Evolutionary conservation across 2,329 filamentous ascomycete genomes (phyloP), one percentile per base, ranked within the genome.

Genomic region (Venturia oleaginea): DNA sequence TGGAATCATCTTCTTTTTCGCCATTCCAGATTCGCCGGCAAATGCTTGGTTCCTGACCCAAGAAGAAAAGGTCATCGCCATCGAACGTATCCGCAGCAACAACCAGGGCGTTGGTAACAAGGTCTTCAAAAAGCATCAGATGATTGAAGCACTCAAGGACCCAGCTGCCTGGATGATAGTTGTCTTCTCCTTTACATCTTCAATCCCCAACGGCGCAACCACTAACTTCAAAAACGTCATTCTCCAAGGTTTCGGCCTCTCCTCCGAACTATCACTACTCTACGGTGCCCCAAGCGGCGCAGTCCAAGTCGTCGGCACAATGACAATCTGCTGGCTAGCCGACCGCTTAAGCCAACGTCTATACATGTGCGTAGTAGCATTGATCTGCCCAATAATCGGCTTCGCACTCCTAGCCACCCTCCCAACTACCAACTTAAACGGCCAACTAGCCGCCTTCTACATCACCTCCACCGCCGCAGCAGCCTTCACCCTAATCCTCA

Each of bases 81-180:
- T 83, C 15, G 79, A 81, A 59, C 78, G 83, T 30, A 79, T 84
- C 0, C 75, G 79, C 0, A 72, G 65, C 2, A 84, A 85, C 67
- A 73, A 76, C 11, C 78, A 82, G 65, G 83, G 83, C 0, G 78
- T 84, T 61, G 83, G 83, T 69, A 84, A 82, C 67, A 74, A 75
- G 7, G 74, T 81, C 32, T 75, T 76, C 69, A 76, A 76, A 66
- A 68, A 65, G 51, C 68, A 72, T 34, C 75, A 76, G n/a, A 30
- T 62, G 38, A 62, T 32, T 2, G 61, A 62, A 38, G 61, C 61
- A 19, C 61, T 62, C 24, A 62, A 19, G 10, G 61, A 62, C 24
- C 34, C 27, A 7, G 24, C 24, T 24, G 24, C 42, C 11, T 62
- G 61, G 61, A 62, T 62, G 38, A 30, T 62, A 8, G 32, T 54